Evolutionary conservation across 139 green algal species (phyloP).

Genomic region (Closterium sp.): DNA sequence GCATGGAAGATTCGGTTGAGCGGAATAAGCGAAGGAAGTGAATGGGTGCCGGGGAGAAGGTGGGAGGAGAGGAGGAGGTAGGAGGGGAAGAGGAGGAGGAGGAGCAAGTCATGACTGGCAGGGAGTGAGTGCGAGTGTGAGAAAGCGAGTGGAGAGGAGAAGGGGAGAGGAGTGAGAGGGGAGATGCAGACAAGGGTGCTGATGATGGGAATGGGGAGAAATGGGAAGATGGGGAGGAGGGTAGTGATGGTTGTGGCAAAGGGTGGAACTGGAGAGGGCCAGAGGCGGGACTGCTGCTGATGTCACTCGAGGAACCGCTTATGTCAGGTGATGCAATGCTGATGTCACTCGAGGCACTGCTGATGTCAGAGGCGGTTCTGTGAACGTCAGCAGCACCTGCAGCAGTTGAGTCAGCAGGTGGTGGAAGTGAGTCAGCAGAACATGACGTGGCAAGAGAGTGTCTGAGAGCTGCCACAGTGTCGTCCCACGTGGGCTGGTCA

Average conservation of each 20-base stretch:
- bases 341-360: neutral
- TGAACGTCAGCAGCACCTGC: neutral
- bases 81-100: too few species aligned
- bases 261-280: neutral
- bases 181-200: neutral
- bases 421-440: neutral
- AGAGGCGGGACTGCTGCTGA: neutral
- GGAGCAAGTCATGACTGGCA: neutral
- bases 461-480: neutral
- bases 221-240: neutral
- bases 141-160: neutral
- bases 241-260: neutral
- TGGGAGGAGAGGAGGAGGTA: too few species aligned
- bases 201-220: neutral
- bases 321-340: neutral
- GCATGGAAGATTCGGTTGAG: neutral
- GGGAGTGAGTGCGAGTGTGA: neutral
- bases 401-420: neutral
- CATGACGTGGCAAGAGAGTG: neutral
- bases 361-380: neutral
- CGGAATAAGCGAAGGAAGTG: neutral
- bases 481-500: neutral
- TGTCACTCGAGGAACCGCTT: neutral
- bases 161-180: neutral
- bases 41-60: neutral